These are phyloP conservation scores for Daldinia childiae DNA, from an alignment of 495 filamentous ascomycete species.

Conservation along the genomic window DNA sequence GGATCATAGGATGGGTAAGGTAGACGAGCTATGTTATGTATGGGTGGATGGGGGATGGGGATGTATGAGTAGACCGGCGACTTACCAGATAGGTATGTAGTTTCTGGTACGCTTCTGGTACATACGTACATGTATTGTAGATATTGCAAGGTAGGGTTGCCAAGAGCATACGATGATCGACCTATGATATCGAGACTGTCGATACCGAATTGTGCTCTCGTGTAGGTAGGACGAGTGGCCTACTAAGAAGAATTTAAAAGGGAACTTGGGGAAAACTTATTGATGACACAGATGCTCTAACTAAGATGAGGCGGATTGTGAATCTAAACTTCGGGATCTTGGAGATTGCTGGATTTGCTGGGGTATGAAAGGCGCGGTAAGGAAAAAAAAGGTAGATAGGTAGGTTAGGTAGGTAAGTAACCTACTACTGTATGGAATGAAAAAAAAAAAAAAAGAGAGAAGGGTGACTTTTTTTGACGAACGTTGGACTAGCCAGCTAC, in stretches of 20 bases:
- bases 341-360: constrained; percentile 1
- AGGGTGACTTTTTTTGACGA: constrained; percentile 8
- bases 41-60: background rate
- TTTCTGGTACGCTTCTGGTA: constrained; percentile 1
- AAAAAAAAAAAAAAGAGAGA: constrained; percentile 1
- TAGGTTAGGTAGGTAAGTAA: background rate
- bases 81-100: constrained; percentile 24
- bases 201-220: constrained; percentile 12
- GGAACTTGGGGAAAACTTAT: background rate
- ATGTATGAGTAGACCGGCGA: constrained; percentile 18
- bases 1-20: constrained; percentile 26
- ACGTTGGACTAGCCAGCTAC: constrained; percentile 16
- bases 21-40: constrained; percentile 16
- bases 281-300: constrained; percentile 38
- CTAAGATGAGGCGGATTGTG: constrained; percentile 34
- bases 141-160: constrained; percentile 21
- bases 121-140: constrained; percentile 16
- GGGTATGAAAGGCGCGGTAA: constrained; percentile 12
- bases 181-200: constrained; percentile 38
- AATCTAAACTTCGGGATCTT: constrained; percentile 29
- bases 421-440: background rate
- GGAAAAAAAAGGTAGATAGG: background rate
- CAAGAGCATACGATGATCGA: constrained; percentile 41
- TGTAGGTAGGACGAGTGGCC: constrained; percentile 2
- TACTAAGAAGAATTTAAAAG: background rate